Evolutionary conservation across 129 eudicot genomes (phyloP).

Genomic region (Glebionis coronaria): DNA sequence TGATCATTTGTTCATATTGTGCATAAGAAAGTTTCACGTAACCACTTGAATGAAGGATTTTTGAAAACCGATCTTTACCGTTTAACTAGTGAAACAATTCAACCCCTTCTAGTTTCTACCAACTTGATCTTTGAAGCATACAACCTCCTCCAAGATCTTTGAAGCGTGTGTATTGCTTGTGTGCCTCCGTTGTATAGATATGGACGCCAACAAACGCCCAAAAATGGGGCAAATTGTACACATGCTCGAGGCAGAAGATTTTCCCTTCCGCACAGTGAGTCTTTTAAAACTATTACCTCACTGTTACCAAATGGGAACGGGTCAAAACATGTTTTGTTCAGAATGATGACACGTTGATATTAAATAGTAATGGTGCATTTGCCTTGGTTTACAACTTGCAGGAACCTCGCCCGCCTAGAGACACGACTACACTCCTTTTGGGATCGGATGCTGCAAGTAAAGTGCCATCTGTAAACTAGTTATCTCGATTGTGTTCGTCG

Average conservation of each 20-base stretch:
- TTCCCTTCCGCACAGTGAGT: conserved; percentile 50
- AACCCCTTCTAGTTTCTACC: too few relatives aligned
- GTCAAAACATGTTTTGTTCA: too few relatives aligned
- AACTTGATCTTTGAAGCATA: too few relatives aligned
- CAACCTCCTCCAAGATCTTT: conserved; percentile 82
- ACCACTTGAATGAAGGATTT: too few relatives aligned
- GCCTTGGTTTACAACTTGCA: conserved; percentile 16
- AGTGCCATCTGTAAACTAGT: conserved; percentile 23
- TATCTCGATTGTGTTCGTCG: conserved; percentile 12
- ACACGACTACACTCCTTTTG: conserved; percentile 35
- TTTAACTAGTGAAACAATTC: too few relatives aligned
- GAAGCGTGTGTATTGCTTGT: conserved; percentile 79
- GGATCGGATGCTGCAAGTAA: conserved; percentile 31
- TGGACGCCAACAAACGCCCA: conserved; percentile 84
- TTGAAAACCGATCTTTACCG: too few relatives aligned
- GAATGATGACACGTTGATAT: too few relatives aligned
- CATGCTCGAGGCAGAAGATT: conserved; percentile 93
- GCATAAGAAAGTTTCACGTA: too few relatives aligned
- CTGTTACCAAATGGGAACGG: background rate
- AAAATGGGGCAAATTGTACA: conserved; percentile 96
- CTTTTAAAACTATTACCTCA: background rate
- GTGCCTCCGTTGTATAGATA: conserved; percentile 93
- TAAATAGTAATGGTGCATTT: background rate
- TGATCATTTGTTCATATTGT: too few relatives aligned
- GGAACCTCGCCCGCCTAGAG: conserved; percentile 67